Base-by-base conservation (phyloP, 192 early-diverging fungal species). In the Podila epicladia region DNA sequence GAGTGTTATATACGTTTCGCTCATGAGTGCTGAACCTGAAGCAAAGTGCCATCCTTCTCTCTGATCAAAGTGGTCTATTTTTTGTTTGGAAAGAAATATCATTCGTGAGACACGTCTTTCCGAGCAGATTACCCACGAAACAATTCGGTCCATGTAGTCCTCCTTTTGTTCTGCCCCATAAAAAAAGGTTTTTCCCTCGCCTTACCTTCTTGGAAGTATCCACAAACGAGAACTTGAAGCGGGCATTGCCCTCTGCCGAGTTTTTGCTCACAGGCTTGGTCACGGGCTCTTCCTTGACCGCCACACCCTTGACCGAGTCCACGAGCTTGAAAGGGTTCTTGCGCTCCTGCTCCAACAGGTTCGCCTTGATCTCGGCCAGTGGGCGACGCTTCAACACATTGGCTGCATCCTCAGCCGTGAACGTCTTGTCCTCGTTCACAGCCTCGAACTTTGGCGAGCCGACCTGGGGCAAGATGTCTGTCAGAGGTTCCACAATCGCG, bases 331-430 rank as follows among this genome's bases (percentile, higher is more conserved):
- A 85, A 5, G 66, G 73, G 55, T 67, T 71, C 22, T 72, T 35
- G 22, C 53, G 55, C 38, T 79, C 71, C 60, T 79, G 61, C 45
- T 78, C 58, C 62, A 75, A 58, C 72, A 58, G 28, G 33, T 32
- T 65, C 51, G 82, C 72, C 73, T 87, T 83, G 38, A 87, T 73
- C 58, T 82, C 74, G 28, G 77, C 82, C 71, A 86, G 69, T 9
- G 85, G 73, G 74, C 92, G 87, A 74, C 92, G 91, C 63, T 93
- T 87, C 82, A 97, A 82, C 3, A 92, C 84, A 51, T 88, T 87
- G 28, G 96, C 95, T 17, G 96, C 96, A 83, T 96, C 95, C 58
- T 87, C 79, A 9, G 95, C 86, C 2, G 88, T 88, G 67, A 96
- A 95, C 8, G 83, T 31, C 37, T 89, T 72, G 53, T 91, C 93